Base-by-base conservation (phyloP, 2,329 filamentous ascomycete genomes). In the Rhynchosporium secalis region DNA sequence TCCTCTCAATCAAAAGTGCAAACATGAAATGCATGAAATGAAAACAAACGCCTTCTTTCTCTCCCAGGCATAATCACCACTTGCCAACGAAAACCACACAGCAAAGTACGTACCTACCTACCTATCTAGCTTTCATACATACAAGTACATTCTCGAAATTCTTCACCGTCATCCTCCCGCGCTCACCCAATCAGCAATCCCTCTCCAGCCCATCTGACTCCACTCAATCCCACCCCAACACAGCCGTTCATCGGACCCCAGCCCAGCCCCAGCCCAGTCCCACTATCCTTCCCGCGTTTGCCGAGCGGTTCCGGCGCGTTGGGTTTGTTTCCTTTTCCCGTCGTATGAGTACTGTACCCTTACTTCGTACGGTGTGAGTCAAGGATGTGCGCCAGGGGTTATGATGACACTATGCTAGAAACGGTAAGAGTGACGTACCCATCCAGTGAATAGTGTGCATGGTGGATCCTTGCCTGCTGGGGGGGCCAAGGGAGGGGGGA, bases 231-330 rank as follows among this genome's bases (percentile, higher is more conserved):
- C 20, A 20, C 20, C 20, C 20, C 20, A 52, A 31, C 31, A 52
- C n/a, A 38, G 49, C 49, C 49, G 49, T 52, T 38, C 31, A 52
- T 52, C 49, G 49, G 49, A 52, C 20, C 20, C 20, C 20, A 20
- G 20, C 20, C 20, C 20, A 20, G 20, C 20, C 20, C 20, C 36
- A 8, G 36, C 36, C 12, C 12, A 40, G 36, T 20, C 20, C 20
- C 20, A 12, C 36, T 40, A 40, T 12, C 2, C 7, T 40, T 40
- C 36, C 12, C 12, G 7, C 47, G 49, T 33, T 38, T 52, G 49
- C 49, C 49, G 49, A 38, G 15, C 49, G 49, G 20, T 52, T 52
- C 49, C 49, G 49, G 9, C 38, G 49, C 33, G 49, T 33, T 52
- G 49, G 49, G 33, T 52, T 52, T 7, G 41, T 8, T 3, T 4